Base-by-base conservation (phyloP, 768 basidiomycete species). In the Lentinula lateritia region DNA sequence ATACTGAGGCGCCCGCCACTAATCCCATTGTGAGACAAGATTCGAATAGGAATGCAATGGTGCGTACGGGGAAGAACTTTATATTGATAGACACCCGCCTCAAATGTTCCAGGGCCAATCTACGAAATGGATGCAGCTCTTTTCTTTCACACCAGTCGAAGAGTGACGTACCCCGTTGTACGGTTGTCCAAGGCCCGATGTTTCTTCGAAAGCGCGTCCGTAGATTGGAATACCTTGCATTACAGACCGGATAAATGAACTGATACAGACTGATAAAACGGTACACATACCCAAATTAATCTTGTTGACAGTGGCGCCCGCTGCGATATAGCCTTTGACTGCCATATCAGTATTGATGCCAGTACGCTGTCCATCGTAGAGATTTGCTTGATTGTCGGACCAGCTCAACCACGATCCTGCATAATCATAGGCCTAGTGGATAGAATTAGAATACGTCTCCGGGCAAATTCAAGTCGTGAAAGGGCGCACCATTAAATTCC, bases 81-180 rank as follows among this genome's bases (percentile, higher is more conserved):
- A 77, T 93, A 92, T n/a, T 89, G 85, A 72, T 90, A 93, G 63
- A 90, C 79, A 48, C 87, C 88, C 50, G 85, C 82, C 71, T 88
- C 78, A 64, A 83, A 83, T 3, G 87, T 87, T 12, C 89, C 88
- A 6, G 87, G 86, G 15, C 90, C 92, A 62, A 89, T 78, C 87
- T 88, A 13, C 10, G 7, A 48, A 10, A 28, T 35, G 52, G 28
- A 62, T 63, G 3, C 5, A 48, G 46, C 36, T 50, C 5, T 28
- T 6, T 15, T 1, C 6, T 6, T 6, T 36, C 34, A 35, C 23
- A 42, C 16, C 42, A n/a, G 20, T 48, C 23, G 15, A 16, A 5
- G 41, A 6, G 39, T 15, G 0, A 66, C 80, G 68, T 69, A 88
- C 86, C 13, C 90, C 90, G 34, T 69, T 83, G 75, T 86, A 94